phyloP scores from a whole-genome alignment of 306 rosid genomes.

The Elaeagnus macrophylla region DNA sequence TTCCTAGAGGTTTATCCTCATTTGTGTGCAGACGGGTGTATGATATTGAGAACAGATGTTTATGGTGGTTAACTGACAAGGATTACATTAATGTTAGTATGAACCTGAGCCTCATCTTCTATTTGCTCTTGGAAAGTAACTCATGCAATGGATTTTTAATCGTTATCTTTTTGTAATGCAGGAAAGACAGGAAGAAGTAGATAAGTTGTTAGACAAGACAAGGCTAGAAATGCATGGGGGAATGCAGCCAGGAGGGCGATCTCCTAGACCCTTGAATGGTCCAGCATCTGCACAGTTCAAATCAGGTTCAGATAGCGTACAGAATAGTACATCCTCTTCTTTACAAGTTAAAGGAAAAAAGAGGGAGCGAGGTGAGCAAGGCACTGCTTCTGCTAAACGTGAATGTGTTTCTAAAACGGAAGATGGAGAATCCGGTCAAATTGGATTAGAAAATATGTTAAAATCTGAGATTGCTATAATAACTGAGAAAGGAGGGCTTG shows the following conservation, averaged over 20 bases:
- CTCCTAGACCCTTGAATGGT: conserved; percentile 83
- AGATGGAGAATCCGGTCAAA: conserved; percentile 66
- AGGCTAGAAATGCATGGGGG: conserved; percentile 85
- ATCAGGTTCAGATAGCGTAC: conserved; percentile 67
- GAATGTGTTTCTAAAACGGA: conserved; percentile 52
- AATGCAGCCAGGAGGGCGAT: conserved; percentile 88
- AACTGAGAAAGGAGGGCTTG: conserved; percentile 80
- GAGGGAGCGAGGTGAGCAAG: conserved; percentile 76
- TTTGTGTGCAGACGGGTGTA: conserved; percentile 90
- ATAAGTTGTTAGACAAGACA: conserved; percentile 65
- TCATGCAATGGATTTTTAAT: conserved; percentile 7
- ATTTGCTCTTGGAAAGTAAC: conserved; percentile 2
- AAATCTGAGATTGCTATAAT: conserved; percentile 70
- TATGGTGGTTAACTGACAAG: conserved; percentile 94
- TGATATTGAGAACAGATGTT: conserved; percentile 61
- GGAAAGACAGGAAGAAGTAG: conserved; percentile 90
- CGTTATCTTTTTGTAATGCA: conserved; percentile 16
- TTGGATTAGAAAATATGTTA: conserved; percentile 43
- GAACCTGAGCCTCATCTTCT: not conserved
- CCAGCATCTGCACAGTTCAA: conserved; percentile 61
- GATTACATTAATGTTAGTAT: conserved; percentile 69
- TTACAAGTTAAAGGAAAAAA: conserved; percentile 69
- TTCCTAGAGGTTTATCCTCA: conserved; percentile 80
- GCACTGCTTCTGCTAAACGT: conserved; percentile 59
- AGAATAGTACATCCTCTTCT: conserved; percentile 57